Evolutionary conservation across 345 rosid species (phyloP).

Genomic region (Boechera retrofracta): DNA sequence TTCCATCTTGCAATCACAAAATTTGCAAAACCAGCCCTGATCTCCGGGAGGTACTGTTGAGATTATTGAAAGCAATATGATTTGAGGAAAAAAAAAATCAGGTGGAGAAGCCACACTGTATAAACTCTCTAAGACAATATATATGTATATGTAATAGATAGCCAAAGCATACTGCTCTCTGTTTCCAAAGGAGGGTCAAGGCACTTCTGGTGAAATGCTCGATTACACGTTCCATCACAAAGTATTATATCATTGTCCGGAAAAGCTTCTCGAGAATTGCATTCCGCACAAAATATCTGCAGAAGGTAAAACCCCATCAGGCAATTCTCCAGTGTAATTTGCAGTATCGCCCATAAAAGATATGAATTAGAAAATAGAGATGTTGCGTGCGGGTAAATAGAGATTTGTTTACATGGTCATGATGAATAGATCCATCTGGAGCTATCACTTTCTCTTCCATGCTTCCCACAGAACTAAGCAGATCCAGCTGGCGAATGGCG

Average conservation of each 20-base stretch:
- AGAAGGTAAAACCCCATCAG: constrained; percentile 32
- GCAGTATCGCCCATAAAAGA: not conserved
- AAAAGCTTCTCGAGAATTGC: constrained; percentile 84
- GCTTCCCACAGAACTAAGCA: constrained; percentile 80
- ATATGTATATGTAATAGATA: constrained; percentile 11
- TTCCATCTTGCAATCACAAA: constrained; percentile 90
- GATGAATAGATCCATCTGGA: constrained; percentile 94
- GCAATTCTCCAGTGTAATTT: constrained; percentile 4
- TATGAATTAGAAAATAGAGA: not conserved
- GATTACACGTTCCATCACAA: constrained; percentile 95
- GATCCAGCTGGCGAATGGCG: constrained; percentile 74
- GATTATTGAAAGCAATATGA: constrained; percentile 36
- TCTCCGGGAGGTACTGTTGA: constrained; percentile 93
- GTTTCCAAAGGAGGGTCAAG: constrained; percentile 93
- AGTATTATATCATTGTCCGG: constrained; percentile 90
- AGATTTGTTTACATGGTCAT: constrained; percentile 73
- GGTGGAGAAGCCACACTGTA: constrained; percentile 21
- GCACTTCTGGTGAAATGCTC: constrained; percentile 95
- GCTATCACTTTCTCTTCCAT: constrained; percentile 87
- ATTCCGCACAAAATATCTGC: constrained; percentile 93
- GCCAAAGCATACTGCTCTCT: constrained; percentile 66
- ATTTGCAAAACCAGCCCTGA: constrained; percentile 96
- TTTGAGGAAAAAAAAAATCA: constrained; percentile 1
- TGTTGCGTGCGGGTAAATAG: not conserved
- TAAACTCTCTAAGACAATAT: constrained; percentile 6